phyloP scores from a whole-genome alignment of 2,329 filamentous ascomycete genomes.

The Davidsoniella eucalypti region DNA sequence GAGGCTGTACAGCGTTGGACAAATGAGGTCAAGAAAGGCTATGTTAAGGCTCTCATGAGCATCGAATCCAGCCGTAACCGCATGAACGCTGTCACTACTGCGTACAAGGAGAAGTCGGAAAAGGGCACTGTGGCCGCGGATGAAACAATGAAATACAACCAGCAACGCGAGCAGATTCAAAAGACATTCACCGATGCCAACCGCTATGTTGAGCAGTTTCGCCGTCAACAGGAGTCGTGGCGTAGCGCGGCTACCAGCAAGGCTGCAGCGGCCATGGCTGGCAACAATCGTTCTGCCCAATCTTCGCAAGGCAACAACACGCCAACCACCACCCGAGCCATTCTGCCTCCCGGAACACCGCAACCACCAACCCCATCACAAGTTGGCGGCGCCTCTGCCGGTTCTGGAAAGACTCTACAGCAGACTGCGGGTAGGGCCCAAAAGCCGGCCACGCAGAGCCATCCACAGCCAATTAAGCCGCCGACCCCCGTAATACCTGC shows the following conservation, averaged over 20 bases:
- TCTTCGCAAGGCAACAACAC: not conserved
- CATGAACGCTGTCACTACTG: slow-evolving; percentile 26
- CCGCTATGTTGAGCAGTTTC: slow-evolving; percentile 30
- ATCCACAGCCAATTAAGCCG: slow-evolving; percentile 9
- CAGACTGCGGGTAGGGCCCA: slow-evolving; percentile 8
- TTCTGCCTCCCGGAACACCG: slow-evolving; percentile 1
- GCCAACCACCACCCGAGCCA: not conserved
- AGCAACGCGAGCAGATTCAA: slow-evolving; percentile 27
- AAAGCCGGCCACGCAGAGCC: slow-evolving; percentile 6
- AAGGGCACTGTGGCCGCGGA: slow-evolving; percentile 28
- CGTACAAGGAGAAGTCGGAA: slow-evolving; percentile 26
- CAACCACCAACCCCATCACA: slow-evolving; percentile 3
- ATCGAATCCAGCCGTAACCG: slow-evolving; percentile 31
- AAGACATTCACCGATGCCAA: slow-evolving; percentile 31
- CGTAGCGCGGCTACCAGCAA: slow-evolving; percentile 13
- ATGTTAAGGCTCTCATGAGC: slow-evolving; percentile 30
- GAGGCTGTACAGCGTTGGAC: slow-evolving; percentile 32
- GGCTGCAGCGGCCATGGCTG: slow-evolving; percentile 6
- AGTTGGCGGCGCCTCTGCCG: slow-evolving; percentile 3
- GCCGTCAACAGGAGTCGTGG: slow-evolving; percentile 27
- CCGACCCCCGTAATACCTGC: slow-evolving; percentile 8
- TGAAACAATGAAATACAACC: slow-evolving; percentile 30
- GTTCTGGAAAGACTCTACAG: slow-evolving; percentile 13
- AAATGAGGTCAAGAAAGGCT: slow-evolving; percentile 29
- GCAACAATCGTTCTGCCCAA: slow-evolving; percentile 8